Base-by-base conservation (phyloP, 768 basidiomycete species). In the Coprinopsis marcescibilis region DNA sequence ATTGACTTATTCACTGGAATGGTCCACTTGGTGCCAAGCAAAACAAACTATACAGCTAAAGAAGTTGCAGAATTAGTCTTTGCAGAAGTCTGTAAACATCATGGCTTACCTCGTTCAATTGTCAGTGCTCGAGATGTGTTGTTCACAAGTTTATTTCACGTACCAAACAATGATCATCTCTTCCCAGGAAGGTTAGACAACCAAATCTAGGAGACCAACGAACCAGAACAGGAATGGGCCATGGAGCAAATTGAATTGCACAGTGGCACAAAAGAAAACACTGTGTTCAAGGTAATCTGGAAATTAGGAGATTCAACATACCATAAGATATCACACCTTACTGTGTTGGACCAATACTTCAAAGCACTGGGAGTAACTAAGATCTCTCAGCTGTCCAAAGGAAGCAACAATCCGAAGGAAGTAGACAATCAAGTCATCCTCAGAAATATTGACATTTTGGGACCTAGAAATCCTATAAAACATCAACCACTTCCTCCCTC, bases 131-230 rank as follows among this genome's bases (percentile, higher is more conserved):
- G 63, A 6, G 65, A 66, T 32, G 48, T 57, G 20, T 46, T 61
- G 12, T 70, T 68, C 46, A 60, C 60, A 1, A 60, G 58, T 10
- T 13, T 13, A 2, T 67, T 69, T 59, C 45, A 65, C 26, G 43
- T 60, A 0, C 54, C 56, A 0, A 66, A 63, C 21, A 61, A 71
- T 50, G 45, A 17, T 1, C 45, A 23, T 12, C 13, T 64, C 26
- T 75, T 75, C 55, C 72, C 69, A 0, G 50, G 57, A 3, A 42
- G 66, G 0, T 41, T 52, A 0, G 35, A 48, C 0, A 51, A 53
- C 3, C 57, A 60, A 20, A 60, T 62, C 12, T 73, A 70, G 29
- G 67, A 73, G 50, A 68, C 71, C 45, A 64, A 71, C 0, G 47
- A 49, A 1, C 55, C 60, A 2, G 62, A 68, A 2, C 56, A 58